Conservation (phyloP, 768 basidiomycete species). For the Lentinus tigrinus region DNA sequence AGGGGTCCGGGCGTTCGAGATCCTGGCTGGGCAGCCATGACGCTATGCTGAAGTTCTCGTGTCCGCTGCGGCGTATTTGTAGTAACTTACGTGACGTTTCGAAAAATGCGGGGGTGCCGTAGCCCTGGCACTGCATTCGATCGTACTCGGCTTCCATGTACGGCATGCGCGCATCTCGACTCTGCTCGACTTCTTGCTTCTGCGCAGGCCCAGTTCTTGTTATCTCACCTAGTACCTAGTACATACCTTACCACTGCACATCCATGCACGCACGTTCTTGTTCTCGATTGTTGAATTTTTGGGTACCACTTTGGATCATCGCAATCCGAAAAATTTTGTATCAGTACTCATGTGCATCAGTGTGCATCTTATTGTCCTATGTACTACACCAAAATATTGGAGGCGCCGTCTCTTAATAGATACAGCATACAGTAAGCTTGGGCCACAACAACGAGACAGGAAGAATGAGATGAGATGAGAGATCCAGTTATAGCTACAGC, state of each 20-base stretch:
- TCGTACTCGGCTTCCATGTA: no score
- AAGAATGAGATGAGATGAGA: not conserved
- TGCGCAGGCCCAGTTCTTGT: no score
- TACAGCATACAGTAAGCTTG: not conserved
- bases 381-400: not conserved
- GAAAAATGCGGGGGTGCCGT: not conserved
- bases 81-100: not conserved
- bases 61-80: not conserved
- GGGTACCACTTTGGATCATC: no score
- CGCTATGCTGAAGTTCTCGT: not conserved
- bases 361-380: not conserved
- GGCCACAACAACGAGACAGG: not conserved
- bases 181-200: no score
- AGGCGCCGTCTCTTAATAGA: not conserved
- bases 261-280: no score
- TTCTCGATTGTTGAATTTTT: no score
- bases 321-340: no score
- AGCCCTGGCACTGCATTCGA: no score
- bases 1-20: conserved; percentile 40
- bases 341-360: not conserved
- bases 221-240: no score
- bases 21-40: conserved; percentile 8
- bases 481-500: not conserved
- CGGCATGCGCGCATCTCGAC: no score
- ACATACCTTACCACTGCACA: no score